phyloP scores from a whole-genome alignment of 2,329 filamentous ascomycete species.

The Microcera coccophila region DNA sequence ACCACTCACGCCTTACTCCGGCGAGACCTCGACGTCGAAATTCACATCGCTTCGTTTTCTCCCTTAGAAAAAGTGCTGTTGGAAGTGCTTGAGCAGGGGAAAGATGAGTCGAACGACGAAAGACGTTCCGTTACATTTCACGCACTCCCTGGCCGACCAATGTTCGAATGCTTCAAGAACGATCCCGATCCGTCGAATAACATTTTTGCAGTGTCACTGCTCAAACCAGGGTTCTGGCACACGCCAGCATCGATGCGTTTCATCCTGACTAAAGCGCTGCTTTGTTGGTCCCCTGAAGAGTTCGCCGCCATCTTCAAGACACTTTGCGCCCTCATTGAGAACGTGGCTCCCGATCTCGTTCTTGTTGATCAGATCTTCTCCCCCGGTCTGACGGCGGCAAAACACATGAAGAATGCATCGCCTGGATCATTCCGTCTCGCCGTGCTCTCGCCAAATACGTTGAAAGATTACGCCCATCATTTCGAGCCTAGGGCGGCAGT shows the following conservation, averaged over 20 bases:
- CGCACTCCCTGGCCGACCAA: neutral
- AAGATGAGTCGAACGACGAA: slow-evolving; percentile 28
- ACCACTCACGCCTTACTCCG: slow-evolving; percentile 37
- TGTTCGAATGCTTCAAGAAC: neutral
- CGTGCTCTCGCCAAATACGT: neutral
- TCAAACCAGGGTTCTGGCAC: neutral
- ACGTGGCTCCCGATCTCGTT: neutral
- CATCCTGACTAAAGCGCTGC: neutral
- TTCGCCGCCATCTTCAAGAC: neutral
- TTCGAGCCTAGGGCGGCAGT: neutral
- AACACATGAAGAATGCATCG: neutral
- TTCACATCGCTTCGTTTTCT: slow-evolving; percentile 44
- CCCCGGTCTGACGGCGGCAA: neutral
- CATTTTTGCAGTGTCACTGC: neutral
- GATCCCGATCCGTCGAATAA: neutral
- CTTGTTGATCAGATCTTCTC: neutral
- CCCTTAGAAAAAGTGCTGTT: slow-evolving; percentile 22
- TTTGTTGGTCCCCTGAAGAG: neutral
- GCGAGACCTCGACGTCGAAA: slow-evolving; percentile 30
- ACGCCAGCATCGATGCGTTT: neutral
- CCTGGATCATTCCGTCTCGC: neutral
- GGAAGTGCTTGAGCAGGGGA: slow-evolving; percentile 8
- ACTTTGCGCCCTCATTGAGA: neutral
- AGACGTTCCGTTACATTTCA: slow-evolving; percentile 14
- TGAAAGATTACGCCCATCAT: neutral